phyloP scores from a whole-genome alignment of 2,329 filamentous ascomycete genomes.

The Tympanopsis confertula region DNA sequence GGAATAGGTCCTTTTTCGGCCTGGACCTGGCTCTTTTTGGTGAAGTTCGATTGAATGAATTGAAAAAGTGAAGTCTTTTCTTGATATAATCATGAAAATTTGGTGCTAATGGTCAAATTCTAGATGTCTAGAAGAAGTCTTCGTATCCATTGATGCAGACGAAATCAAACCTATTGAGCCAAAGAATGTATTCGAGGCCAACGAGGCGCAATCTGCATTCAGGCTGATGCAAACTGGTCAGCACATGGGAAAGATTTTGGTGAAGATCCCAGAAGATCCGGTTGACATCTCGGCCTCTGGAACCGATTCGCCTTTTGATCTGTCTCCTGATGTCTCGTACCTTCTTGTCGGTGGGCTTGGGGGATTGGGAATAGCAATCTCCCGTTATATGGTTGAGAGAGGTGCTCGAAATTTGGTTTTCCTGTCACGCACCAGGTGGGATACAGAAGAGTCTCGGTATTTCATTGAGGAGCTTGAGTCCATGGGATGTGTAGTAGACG shows the following conservation, averaged over 20 bases:
- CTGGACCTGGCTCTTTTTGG: constrained; percentile 9
- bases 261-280: constrained; percentile 7
- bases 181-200: constrained; percentile 12
- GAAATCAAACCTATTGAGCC: constrained; percentile 13
- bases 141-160: constrained; percentile 6
- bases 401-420: neutral
- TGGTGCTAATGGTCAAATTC: neutral
- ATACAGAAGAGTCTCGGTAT: constrained; percentile 2
- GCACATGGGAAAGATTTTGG: constrained; percentile 24
- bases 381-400: constrained; percentile 7
- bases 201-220: constrained; percentile 18
- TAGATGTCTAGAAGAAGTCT: constrained; percentile 6
- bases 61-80: constrained; percentile 3
- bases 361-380: constrained; percentile 6
- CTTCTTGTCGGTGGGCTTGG: constrained; percentile 9
- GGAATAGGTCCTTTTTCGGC: constrained; percentile 8
- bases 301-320: neutral
- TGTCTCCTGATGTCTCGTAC: constrained; percentile 5
- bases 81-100: neutral
- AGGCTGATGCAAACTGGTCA: constrained; percentile 20
- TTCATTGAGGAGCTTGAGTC: constrained; percentile 7
- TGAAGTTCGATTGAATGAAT: constrained; percentile 1
- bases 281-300: too few relatives aligned
- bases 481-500: constrained; percentile 6
- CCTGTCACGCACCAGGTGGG: neutral